phyloP scores from a whole-genome alignment of 805 yeast genomes.

The Cyberlindnera subsufficiens region DNA sequence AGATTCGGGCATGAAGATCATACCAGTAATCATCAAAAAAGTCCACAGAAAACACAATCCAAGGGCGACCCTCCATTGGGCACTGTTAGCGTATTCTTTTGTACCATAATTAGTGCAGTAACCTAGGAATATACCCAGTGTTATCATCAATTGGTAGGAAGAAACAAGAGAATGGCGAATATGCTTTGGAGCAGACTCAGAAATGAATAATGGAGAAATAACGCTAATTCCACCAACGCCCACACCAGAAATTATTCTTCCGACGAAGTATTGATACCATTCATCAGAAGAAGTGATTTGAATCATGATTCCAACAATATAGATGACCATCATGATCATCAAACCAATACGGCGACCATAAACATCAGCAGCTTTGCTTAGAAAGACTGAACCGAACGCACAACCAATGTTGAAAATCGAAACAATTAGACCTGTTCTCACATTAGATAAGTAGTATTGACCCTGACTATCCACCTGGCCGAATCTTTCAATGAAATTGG shows the following conservation, averaged over 20 bases:
- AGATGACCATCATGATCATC: constrained; percentile 54
- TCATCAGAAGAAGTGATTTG: constrained; percentile 48
- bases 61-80: constrained; percentile 70
- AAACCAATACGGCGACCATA: constrained; percentile 64
- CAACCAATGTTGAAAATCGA: constrained; percentile 69
- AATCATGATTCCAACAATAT: constrained; percentile 60
- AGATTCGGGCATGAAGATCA: constrained; percentile 62
- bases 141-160: constrained; percentile 63
- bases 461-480: constrained; percentile 42
- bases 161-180: constrained; percentile 69
- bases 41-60: constrained; percentile 50
- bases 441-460: constrained; percentile 40
- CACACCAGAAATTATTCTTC: constrained; percentile 64
- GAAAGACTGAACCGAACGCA: constrained; percentile 63
- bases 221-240: constrained; percentile 79
- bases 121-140: constrained; percentile 71
- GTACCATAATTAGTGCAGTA: constrained; percentile 72
- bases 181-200: constrained; percentile 65
- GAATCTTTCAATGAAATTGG: constrained; percentile 51
- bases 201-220: constrained; percentile 65
- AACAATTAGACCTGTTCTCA: constrained; percentile 51
- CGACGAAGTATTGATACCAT: constrained; percentile 71
- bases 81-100: constrained; percentile 53
- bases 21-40: constrained; percentile 29
- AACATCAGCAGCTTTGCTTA: constrained; percentile 54